phyloP scores from a whole-genome alignment of 257 asterid species.

The Nicotiana tabacum region DNA sequence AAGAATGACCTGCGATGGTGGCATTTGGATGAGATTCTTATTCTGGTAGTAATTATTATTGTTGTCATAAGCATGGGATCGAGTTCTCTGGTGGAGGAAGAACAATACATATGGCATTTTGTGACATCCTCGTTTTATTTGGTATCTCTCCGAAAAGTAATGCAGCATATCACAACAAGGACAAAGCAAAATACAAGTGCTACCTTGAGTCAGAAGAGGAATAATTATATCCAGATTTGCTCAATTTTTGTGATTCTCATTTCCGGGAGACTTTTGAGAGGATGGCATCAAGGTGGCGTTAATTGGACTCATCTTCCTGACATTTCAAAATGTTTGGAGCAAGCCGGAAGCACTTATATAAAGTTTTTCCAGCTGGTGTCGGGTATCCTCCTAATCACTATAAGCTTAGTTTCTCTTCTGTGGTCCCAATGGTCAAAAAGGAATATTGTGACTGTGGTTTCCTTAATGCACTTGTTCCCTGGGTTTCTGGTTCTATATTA shows the following conservation, averaged over 20 bases:
- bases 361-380: slow-evolving; percentile 56
- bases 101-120: slow-evolving; percentile 86
- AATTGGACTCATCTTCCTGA: slow-evolving; percentile 88
- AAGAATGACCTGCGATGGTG: slow-evolving; percentile 24
- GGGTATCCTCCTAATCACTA: slow-evolving; percentile 34
- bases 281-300: slow-evolving; percentile 99
- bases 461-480: slow-evolving; percentile 45
- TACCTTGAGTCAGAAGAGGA: slow-evolving; percentile 9
- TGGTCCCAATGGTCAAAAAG: slow-evolving; percentile 27
- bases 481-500: slow-evolving; percentile 44
- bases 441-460: slow-evolving; percentile 23
- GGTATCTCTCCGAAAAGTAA: slow-evolving; percentile 55
- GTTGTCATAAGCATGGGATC: slow-evolving; percentile 78
- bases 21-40: slow-evolving; percentile 58
- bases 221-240: slow-evolving; percentile 21
- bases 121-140: slow-evolving; percentile 59
- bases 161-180: slow-evolving; percentile 32
- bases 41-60: slow-evolving; percentile 34
- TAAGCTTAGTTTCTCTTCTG: slow-evolving; percentile 32
- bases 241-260: slow-evolving; percentile 39
- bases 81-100: slow-evolving; percentile 95
- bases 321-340: slow-evolving; percentile 67
- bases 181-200: slow-evolving; percentile 14
- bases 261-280: slow-evolving; percentile 77
- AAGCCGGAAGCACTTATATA: slow-evolving; percentile 42